Evolutionary conservation across 352 stramenopile species (phyloP), one percentile per base, ranked within the genome.

Genomic region (Pythium vanterpoolii): DNA sequence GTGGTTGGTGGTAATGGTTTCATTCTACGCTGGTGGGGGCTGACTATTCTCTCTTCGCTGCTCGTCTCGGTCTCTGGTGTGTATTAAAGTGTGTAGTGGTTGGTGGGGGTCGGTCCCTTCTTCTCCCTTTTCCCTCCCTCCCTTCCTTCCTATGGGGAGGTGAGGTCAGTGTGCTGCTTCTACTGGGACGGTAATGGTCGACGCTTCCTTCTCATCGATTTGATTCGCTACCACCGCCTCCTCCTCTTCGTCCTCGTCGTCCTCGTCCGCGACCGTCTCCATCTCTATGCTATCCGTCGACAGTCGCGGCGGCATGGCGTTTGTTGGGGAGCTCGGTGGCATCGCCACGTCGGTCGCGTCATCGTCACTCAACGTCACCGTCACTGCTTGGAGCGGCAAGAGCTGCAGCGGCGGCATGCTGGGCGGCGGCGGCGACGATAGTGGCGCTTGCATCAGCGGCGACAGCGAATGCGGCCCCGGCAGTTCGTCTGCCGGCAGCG

Each of bases 231-330:
- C n/a, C n/a, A n/a, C n/a, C 18, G 1, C 19, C 11, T 28, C 28
- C 18, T 43, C 28, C 47, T 39, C 19, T 4, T 54, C 49, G 30
- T 56, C 49, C 3, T 19, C 55, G 13, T 69, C 62, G 26, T 69
- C 55, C 16, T 68, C 60, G 19, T 68, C 60, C 28, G 55, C 60
- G 16, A 62, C 51, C n/a, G 51, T 53, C 23, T 71, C 31, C 26
- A 63, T 55, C 23, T 66, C 63, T 10, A 66, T 42, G 30, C 56
- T 56, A 42, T 71, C 63, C 7, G 63, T 21, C 43, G 63, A 66
- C 19, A 66, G 33, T 10, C 63, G 50, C 28, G 65, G 33, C n/a
- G 56, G 45, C 30, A 68, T 47, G 19, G 62, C 58, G 52, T 26
- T 60, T 3, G 63, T 60, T 14, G 63, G 56, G 30, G 63, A 71